A percentile compares a stretch with the other conserved stretches of the same genome.
These are phyloP conservation scores for Aspergillus wentii DNA, from an alignment of 495 filamentous ascomycete genomes.

Conservation along the genomic window DNA sequence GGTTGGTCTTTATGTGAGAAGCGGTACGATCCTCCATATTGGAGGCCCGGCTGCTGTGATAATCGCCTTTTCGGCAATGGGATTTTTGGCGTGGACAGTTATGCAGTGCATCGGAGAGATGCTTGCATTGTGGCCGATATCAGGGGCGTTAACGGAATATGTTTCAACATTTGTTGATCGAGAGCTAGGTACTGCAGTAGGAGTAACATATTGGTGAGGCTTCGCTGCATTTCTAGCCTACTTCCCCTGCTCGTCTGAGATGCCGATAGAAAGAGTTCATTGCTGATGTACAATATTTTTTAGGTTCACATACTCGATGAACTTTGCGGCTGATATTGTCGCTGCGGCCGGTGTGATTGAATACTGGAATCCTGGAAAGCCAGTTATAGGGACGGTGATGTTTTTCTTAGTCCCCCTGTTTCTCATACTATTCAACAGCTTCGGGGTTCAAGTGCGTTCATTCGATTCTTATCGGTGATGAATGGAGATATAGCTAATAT, in stretches of 20 bases:
- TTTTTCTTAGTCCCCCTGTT: slow-evolving; percentile 23
- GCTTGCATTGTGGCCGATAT: slow-evolving; percentile 43
- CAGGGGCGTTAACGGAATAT: slow-evolving; percentile 40
- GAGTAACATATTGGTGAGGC: slow-evolving; percentile 42
- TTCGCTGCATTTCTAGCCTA: neutral
- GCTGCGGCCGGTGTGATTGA: slow-evolving; percentile 30
- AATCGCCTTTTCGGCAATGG: slow-evolving; percentile 37
- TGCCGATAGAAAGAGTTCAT: no score
- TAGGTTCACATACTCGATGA: slow-evolving; percentile 44
- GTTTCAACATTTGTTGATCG: slow-evolving; percentile 44
- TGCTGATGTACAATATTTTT: no score
- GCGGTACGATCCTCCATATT: slow-evolving; percentile 36
- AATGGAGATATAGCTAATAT: neutral
- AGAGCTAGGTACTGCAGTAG: slow-evolving; percentile 41
- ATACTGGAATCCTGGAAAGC: slow-evolving; percentile 26
- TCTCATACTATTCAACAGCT: slow-evolving; percentile 29
- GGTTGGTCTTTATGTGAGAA: slow-evolving; percentile 42
- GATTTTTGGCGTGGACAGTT: slow-evolving; percentile 33
- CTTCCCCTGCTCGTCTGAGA: no score
- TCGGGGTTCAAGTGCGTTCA: slow-evolving; percentile 27
- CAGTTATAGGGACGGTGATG: slow-evolving; percentile 21
- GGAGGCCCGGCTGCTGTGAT: slow-evolving; percentile 38
- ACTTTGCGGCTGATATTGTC: slow-evolving; percentile 35
- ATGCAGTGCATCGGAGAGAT: slow-evolving; percentile 48
- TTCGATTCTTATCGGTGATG: no score